A percentile compares a stretch with the other conserved stretches of the same genome.
phyloP scores from a whole-genome alignment of 352 stramenopile genomes.

The Phytophthora idaei region DNA sequence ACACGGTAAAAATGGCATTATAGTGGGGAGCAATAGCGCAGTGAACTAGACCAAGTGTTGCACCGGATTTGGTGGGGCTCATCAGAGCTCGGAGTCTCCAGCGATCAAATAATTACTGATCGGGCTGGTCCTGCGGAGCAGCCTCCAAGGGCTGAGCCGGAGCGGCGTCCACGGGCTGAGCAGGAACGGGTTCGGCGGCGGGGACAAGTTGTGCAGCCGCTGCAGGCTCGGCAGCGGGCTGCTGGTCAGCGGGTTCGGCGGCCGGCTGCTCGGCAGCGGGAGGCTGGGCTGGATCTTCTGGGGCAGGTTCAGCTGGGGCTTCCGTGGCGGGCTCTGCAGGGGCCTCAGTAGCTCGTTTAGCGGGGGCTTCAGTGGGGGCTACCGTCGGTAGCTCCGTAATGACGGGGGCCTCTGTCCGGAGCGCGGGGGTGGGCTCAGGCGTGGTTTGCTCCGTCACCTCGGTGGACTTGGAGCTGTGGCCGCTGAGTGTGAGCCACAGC shows the following conservation, averaged over 20 bases:
- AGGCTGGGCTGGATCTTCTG: not conserved
- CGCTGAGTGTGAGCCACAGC: slow-evolving; percentile 40
- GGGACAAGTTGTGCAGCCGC: not conserved
- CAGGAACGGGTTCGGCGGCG: slow-evolving; percentile 2
- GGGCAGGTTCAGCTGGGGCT: not conserved
- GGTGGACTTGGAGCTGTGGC: slow-evolving; percentile 34
- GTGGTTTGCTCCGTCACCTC: slow-evolving; percentile 28
- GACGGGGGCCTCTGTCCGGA: slow-evolving; percentile 25
- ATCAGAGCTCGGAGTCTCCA: not conserved
- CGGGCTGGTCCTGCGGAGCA: slow-evolving; percentile 7
- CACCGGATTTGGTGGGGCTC: not conserved
- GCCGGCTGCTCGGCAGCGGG: slow-evolving; percentile 8
- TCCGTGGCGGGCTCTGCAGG: slow-evolving; percentile 1
- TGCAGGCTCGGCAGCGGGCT: slow-evolving; percentile 1
- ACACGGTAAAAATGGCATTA: slow-evolving; percentile 33
- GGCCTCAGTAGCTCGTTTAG: slow-evolving; percentile 6
- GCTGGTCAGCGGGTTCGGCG: slow-evolving; percentile 6
- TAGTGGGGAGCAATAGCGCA: slow-evolving; percentile 17
- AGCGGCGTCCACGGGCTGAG: not conserved
- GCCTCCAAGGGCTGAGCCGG: not conserved
- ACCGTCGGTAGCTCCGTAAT: slow-evolving; percentile 15
- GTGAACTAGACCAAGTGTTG: slow-evolving; percentile 10
- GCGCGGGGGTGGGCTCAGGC: slow-evolving; percentile 26
- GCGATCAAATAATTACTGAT: slow-evolving; percentile 13
- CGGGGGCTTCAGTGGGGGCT: slow-evolving; percentile 19